phyloP scores from a whole-genome alignment of 31 red algal genomes.

The Asparagopsis taxiformis region DNA sequence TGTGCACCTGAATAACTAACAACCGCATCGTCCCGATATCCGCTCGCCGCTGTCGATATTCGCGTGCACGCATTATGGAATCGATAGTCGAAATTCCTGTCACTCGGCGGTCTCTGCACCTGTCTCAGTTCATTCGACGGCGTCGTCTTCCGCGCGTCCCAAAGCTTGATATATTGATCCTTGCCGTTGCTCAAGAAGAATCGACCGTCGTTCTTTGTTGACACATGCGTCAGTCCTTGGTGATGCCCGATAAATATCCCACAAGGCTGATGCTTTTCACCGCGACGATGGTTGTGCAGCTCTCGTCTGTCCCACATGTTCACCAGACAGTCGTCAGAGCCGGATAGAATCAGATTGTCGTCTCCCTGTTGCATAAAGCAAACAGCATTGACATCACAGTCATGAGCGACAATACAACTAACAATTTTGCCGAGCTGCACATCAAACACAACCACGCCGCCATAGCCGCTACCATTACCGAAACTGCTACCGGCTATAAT shows the following conservation, averaged over 20 bases:
- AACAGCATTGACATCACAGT: constrained; percentile 80
- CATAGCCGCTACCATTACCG: neutral
- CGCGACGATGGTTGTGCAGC: neutral
- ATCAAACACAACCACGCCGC: constrained; percentile 49
- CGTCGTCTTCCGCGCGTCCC: constrained; percentile 64
- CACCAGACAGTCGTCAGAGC: constrained; percentile 64
- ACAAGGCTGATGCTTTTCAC: constrained; percentile 23
- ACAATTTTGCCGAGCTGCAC: constrained; percentile 17
- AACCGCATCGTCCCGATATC: constrained; percentile 58
- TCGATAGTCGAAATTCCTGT: constrained; percentile 42
- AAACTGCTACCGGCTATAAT: constrained; percentile 27
- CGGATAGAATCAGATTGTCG: constrained; percentile 72
- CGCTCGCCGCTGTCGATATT: constrained; percentile 5
- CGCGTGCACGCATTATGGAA: constrained; percentile 24
- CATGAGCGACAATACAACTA: constrained; percentile 33
- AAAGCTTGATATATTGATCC: constrained; percentile 81
- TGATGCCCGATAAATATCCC: constrained; percentile 78
- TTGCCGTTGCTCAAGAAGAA: constrained; percentile 78
- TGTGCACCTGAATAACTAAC: constrained; percentile 68
- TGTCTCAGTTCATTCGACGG: constrained; percentile 6
- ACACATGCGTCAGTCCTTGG: constrained; percentile 65
- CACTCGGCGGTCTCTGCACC: constrained; percentile 25
- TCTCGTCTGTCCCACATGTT: constrained; percentile 83
- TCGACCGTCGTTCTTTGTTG: constrained; percentile 53
- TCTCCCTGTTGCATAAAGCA: constrained; percentile 41